Percentiles rank a stretch among this genome's conserved stretches.
Evolutionary conservation across 495 filamentous ascomycete species (phyloP).

Genomic region (Penicillium nucicola): DNA sequence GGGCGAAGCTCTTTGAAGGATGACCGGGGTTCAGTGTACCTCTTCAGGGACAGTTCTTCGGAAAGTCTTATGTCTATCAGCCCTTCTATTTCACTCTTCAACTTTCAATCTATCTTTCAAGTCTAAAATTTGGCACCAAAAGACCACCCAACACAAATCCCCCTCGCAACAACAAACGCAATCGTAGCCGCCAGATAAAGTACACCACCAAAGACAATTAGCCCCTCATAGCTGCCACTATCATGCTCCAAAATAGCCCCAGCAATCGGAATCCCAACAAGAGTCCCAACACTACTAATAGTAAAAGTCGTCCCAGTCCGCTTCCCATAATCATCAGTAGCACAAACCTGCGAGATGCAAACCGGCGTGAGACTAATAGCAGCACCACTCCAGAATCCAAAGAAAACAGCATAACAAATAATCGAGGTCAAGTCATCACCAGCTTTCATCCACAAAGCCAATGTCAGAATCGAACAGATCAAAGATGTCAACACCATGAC

Average conservation of each 20-base stretch:
- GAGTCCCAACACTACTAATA: constrained; percentile 53
- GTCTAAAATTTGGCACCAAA: constrained; percentile 12
- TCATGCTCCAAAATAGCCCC: constrained; percentile 42
- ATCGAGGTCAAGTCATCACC: constrained; percentile 37
- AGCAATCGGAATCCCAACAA: constrained; percentile 78
- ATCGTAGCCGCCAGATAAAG: constrained; percentile 46
- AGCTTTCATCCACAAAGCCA: constrained; percentile 49
- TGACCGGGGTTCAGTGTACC: too few species aligned
- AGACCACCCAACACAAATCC: constrained; percentile 42
- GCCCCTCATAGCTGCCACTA: constrained; percentile 31
- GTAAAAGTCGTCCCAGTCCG: constrained; percentile 62
- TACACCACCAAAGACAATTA: constrained; percentile 53
- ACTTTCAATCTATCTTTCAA: too few species aligned
- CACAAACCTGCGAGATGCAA: constrained; percentile 56
- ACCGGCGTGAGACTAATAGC: constrained; percentile 60
- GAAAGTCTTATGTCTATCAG: too few species aligned
- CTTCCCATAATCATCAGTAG: constrained; percentile 56
- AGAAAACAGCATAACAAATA: constrained; percentile 55
- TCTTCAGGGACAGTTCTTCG: too few species aligned
- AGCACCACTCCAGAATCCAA: constrained; percentile 58
- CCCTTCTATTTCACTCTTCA: background rate
- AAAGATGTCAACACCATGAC: constrained; percentile 51
- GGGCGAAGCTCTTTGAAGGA: too few species aligned
- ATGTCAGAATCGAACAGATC: constrained; percentile 48
- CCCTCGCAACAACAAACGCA: constrained; percentile 48